Evolutionary conservation across 371 early-diverging fungal species (phyloP).

Genomic region (Saksenaea oblongispora): DNA sequence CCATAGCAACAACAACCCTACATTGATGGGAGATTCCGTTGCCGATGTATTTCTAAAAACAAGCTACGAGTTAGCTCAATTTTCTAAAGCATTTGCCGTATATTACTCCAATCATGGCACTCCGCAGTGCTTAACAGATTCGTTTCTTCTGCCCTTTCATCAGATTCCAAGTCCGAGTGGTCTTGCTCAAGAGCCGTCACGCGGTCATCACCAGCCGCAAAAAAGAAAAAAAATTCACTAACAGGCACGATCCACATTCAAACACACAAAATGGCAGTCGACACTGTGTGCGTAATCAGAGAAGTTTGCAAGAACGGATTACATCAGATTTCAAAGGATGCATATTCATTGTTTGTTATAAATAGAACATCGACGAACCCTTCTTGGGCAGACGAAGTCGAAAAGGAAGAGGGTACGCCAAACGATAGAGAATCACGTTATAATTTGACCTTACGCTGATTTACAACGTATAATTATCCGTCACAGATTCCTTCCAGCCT

Average conservation of each 20-base stretch:
- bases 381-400: constrained; percentile 76
- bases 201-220: neutral
- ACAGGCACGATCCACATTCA: constrained; percentile 3
- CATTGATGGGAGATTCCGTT: no score
- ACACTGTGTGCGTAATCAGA: constrained; percentile 28
- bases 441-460: neutral
- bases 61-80: no score
- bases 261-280: constrained; percentile 21
- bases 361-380: constrained; percentile 24
- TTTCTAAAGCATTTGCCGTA: no score
- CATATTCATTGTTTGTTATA: neutral
- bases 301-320: neutral
- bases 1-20: no score
- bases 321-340: neutral
- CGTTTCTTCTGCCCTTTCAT: no score
- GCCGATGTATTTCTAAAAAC: no score
- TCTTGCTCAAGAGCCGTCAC: neutral
- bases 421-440: neutral
- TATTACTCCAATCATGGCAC: no score
- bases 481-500: constrained; percentile 50
- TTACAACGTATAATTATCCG: neutral
- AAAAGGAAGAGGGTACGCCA: constrained; percentile 59
- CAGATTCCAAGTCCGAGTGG: no score
- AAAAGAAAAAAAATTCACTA: constrained; percentile 3
- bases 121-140: no score